Base-by-base conservation (phyloP, 352 stramenopile genomes). In the Phytophthora boehmeriae region DNA sequence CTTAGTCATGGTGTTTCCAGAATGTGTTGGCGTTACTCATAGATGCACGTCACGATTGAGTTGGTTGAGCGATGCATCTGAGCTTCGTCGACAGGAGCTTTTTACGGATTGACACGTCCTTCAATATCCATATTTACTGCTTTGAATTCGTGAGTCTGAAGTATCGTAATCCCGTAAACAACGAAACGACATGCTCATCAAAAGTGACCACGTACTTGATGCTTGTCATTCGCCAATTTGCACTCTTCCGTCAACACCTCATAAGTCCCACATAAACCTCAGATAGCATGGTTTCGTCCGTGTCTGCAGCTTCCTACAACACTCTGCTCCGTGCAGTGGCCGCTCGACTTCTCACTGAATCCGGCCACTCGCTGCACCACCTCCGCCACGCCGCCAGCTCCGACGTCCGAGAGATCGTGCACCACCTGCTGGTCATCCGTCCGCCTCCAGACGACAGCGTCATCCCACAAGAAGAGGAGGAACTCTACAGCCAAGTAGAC, bases 341-440 rank as follows among this genome's bases (percentile, higher is more conserved):
- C 2, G 70, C 59, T 5, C 71, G 20, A 45, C 63, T 86, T n/a
- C 68, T 86, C 9, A 54, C 45, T 1, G 76, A 83, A 28, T 48
- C 59, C 2, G 71, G 71, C 4, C 64, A 86, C 54, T 74, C 68
- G 30, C 50, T 71, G 27, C 73, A 66, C 35, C 73, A 83, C 56
- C 52, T 83, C 17, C 60, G 59, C 11, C 68, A 77, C 41, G 66
- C 71, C 32, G 64, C 76, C 3, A 62, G 53, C 4, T 68, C 68
- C 23, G 74, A 82, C n/a, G 52, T 86, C 17, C 68, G 76, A 38
- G 73, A 81, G 38, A 72, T 86, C 20, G 64, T 86, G 45, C 74
- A 86, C 39, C 76, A 86, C 54, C 52, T 86, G 41, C 63, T 86
- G 8, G 72, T 83, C 19, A 59, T 78, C 14, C 74, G 76, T 8